Evolutionary conservation across 352 stramenopile genomes (phyloP).

Genomic region (Globisporangium alternatum): DNA sequence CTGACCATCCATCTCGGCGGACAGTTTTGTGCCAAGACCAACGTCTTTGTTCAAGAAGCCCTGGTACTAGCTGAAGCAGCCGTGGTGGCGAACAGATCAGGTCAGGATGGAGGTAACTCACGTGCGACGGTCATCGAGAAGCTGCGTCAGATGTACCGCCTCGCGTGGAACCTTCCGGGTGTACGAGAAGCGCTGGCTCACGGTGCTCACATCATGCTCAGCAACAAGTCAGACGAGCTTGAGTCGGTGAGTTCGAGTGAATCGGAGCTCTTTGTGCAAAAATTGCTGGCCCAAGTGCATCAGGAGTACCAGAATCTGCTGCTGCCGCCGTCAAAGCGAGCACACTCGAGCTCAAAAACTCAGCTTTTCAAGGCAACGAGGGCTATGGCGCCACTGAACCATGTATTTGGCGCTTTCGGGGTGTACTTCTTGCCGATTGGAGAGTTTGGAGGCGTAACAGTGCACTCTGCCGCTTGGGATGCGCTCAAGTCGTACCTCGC

Average conservation of each 20-base stretch:
- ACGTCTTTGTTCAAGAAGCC: slow-evolving; percentile 32
- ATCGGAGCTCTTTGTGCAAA: slow-evolving; percentile 22
- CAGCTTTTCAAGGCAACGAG: not conserved
- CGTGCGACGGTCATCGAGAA: slow-evolving; percentile 22
- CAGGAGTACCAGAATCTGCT: slow-evolving; percentile 48
- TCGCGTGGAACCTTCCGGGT: slow-evolving; percentile 53
- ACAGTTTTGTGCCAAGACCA: slow-evolving; percentile 33
- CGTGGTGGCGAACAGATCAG: not conserved
- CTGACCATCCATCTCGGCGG: slow-evolving; percentile 53
- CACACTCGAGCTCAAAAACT: not conserved
- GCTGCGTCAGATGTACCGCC: slow-evolving; percentile 50
- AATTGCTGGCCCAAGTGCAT: slow-evolving; percentile 28
- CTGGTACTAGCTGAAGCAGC: slow-evolving; percentile 21
- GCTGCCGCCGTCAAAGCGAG: slow-evolving; percentile 45
- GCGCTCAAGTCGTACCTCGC: slow-evolving; percentile 31
- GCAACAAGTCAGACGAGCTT: slow-evolving; percentile 30
- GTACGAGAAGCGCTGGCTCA: slow-evolving; percentile 41
- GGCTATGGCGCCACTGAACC: slow-evolving; percentile 25
- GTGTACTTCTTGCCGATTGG: slow-evolving; percentile 45
- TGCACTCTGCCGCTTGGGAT: slow-evolving; percentile 27
- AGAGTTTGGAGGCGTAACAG: slow-evolving; percentile 13
- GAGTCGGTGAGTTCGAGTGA: slow-evolving; percentile 14
- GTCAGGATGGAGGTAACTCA: not conserved
- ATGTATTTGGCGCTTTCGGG: slow-evolving; percentile 42
- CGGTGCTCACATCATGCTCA: slow-evolving; percentile 47